Base-by-base conservation (phyloP, 352 stramenopile species). In the Aphanomyces euteiches region DNA sequence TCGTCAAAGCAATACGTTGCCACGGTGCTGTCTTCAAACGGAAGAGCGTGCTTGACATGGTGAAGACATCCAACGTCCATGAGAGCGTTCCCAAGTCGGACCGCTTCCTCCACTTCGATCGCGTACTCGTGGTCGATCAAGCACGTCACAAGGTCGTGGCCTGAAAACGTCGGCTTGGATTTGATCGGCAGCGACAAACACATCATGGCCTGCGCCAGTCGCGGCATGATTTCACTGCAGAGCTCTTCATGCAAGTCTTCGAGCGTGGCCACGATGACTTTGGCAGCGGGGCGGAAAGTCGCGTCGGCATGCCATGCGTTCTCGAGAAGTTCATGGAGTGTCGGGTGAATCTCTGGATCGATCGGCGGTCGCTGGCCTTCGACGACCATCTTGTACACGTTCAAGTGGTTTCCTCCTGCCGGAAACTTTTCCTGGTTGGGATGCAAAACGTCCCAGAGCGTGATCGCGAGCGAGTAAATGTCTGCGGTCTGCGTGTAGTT, bases 381-480 rank as follows among this genome's bases (percentile, higher is more conserved):
- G 13, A 83, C 70, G 1, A 83, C 81, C 34, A 67, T 47, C 38
- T 84, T 72, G 53, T 81, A 79, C 19, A 88, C 69, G 39, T 77
- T 72, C 2, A 77, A 28, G 19, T 84, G 72, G 19, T 79, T 80
- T 40, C 69, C 69, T 60, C 69, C 58, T 36, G 67, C 43, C 7
- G 78, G 79, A 47, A 72, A 88, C 57, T 80, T 85, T 4, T 87
- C 76, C 3, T 28, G 45, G 1, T 67, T 66, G 1, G 81, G 79
- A 37, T 88, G 69, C 10, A 88, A 63, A 34, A 90, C 84, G 64
- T 89, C 78, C 81, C 83, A 90, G 63, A 90, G 79, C 12, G 83
- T 88, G 37, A 90, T 71, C 6, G 66, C 81, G 53, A 90, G 76
- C 41, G 79, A 79, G 74, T 87, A 89, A 1, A 90, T 74, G 66